Conservation (phyloP, 148 eudicot species). For the Dianthus caryophyllus region DNA sequence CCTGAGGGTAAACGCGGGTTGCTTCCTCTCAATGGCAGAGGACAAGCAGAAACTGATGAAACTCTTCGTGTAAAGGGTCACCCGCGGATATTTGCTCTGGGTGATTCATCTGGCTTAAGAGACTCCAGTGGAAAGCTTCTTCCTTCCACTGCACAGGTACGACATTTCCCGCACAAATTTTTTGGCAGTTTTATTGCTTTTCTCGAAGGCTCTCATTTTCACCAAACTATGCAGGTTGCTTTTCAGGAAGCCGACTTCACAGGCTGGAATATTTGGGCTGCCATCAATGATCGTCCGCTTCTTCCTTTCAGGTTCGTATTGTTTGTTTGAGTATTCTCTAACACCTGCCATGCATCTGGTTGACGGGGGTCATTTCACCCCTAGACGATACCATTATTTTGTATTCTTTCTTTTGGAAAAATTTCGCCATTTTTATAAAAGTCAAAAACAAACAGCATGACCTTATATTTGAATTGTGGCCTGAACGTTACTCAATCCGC, state of each 20-base stretch:
- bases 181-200: background rate
- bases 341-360: background rate
- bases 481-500: too few species aligned
- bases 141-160: conserved; percentile 95
- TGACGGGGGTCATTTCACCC: background rate
- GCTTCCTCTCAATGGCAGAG: conserved; percentile 83
- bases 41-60: conserved; percentile 93
- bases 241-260: conserved; percentile 96
- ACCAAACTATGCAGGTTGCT: conserved; percentile 62
- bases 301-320: conserved; percentile 80
- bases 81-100: conserved; percentile 85
- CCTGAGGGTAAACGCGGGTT: conserved; percentile 42
- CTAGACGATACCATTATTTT: too few species aligned
- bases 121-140: conserved; percentile 78
- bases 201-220: background rate
- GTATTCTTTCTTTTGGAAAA: too few species aligned
- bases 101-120: conserved; percentile 82
- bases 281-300: conserved; percentile 83
- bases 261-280: conserved; percentile 99
- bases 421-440: too few species aligned
- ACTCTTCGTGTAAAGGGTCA: conserved; percentile 95
- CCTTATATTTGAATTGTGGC: too few species aligned
- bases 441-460: too few species aligned
- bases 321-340: background rate
- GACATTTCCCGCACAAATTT: background rate